Evolutionary conservation across 2,329 filamentous ascomycete genomes (phyloP).

Genomic region (Aureobasidium zeae): DNA sequence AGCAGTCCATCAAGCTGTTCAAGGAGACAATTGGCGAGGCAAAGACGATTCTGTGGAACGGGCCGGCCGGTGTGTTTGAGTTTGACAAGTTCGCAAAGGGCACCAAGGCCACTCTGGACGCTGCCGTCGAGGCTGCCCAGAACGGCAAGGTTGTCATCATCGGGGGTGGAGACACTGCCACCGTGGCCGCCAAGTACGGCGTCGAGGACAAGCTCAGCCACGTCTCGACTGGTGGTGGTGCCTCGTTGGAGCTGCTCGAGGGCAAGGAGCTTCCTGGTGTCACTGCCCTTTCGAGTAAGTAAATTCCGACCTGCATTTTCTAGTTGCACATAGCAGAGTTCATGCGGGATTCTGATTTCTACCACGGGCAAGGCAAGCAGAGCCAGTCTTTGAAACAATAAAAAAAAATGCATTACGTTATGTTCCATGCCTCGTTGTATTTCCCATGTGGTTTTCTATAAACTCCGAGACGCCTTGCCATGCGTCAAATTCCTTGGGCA

Average conservation of each 20-base stretch:
- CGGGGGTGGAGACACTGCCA: slow-evolving; percentile 94
- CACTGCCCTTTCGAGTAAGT: slow-evolving; percentile 72
- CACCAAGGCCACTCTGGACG: slow-evolving; percentile 86
- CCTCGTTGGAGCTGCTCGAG: slow-evolving; percentile 90
- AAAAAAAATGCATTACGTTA: slow-evolving; percentile 15
- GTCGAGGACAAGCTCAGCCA: slow-evolving; percentile 97
- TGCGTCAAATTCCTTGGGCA: no score
- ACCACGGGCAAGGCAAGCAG: slow-evolving; percentile 14
- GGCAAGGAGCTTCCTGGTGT: slow-evolving; percentile 97
- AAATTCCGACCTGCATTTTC: slow-evolving; percentile 23
- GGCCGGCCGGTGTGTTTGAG: slow-evolving; percentile 94
- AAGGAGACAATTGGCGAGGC: slow-evolving; percentile 76
- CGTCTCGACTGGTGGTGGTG: slow-evolving; percentile 93
- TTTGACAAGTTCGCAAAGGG: slow-evolving; percentile 87
- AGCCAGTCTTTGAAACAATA: slow-evolving; percentile 13
- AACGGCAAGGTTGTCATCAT: slow-evolving; percentile 95
- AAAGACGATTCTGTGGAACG: slow-evolving; percentile 98
- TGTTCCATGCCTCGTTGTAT: background rate
- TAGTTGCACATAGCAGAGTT: slow-evolving; percentile 9
- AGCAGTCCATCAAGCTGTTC: slow-evolving; percentile 81
- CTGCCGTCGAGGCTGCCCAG: slow-evolving; percentile 70
- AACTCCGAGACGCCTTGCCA: slow-evolving; percentile 34
- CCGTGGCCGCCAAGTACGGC: slow-evolving; percentile 92
- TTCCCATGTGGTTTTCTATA: background rate
- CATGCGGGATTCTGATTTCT: slow-evolving; percentile 15